Base-by-base conservation (phyloP, 257 asterid species). In the Solanum chiquidenum region DNA sequence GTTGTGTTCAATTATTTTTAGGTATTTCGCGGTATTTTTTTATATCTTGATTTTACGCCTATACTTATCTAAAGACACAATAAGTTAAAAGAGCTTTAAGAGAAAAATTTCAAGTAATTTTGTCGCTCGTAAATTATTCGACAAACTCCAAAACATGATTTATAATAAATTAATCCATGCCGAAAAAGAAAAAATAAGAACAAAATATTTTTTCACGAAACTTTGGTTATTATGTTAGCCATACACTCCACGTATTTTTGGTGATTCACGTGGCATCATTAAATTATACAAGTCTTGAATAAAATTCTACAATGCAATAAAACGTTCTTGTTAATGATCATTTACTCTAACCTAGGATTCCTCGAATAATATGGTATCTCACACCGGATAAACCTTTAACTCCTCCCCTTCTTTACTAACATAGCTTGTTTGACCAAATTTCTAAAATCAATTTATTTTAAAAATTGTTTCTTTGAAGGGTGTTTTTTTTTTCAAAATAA, bases 11-110 rank as follows among this genome's bases (percentile, higher is more conserved):
- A 44, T 44, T 5, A 18, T 27, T 7, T 25, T 25, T 3, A 3
- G 4, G 68, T 18, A 1, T 20, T 62, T 12, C 1, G 21, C 9
- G 3, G 0, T 27, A 27, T 1, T 64, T 5, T 60, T 27, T 6
- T 29, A 68, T 0, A 1, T 5, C 2, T 66, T 25, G 3, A 27
- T 12, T 68, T 12, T 3, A 12, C 1, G 0, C 0, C 21, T 0
- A 68, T 29, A 27, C 11, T 68, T 27, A 25, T 66, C 4, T 5
- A 25, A 66, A 64, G 18, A 25, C 9, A 25, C 0, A 4, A 66
- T 25, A 11, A 66, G 8, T 62, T 62, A 11, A 25, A 64, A 64
- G 4, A 64, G 33, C 7, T 10, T 66, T 12, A 27, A 2, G 4
- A 66, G 9, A 14, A 8, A 68, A 29, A 69, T 29, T 1, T 1